These are phyloP conservation scores for Geranium brycei DNA, from an alignment of 345 rosid species.

Conservation along the genomic window DNA sequence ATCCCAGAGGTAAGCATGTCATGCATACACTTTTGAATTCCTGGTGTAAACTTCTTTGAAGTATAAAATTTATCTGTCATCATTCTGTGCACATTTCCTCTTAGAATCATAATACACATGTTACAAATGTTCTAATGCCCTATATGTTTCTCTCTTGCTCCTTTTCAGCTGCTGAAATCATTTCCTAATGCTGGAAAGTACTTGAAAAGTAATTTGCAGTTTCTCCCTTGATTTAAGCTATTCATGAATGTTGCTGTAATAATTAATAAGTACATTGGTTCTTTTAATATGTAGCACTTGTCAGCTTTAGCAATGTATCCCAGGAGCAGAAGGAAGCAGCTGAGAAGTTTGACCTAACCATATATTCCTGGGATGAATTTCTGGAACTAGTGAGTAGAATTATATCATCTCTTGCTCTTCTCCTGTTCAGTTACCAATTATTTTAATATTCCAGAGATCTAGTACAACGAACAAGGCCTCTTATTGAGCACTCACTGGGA, in stretches of 20 bases:
- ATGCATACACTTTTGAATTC: background rate
- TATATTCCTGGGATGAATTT: conserved; percentile 79
- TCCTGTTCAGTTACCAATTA: background rate
- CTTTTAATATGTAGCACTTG: conserved; percentile 49
- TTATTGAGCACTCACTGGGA: too few species aligned
- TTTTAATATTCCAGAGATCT: too few species aligned
- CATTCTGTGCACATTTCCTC: background rate
- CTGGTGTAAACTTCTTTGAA: background rate
- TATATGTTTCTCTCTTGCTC: conserved; percentile 6
- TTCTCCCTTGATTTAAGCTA: conserved; percentile 3
- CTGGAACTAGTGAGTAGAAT: conserved; percentile 44
- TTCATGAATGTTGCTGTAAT: background rate
- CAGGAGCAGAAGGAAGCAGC: conserved; percentile 48
- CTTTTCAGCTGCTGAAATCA: conserved; percentile 66
- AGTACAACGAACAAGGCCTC: too few species aligned
- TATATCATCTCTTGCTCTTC: conserved; percentile 4
- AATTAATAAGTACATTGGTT: conserved; percentile 4
- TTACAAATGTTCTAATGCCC: conserved; percentile 2
- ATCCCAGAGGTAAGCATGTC: conserved; percentile 53
- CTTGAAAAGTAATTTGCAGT: conserved; percentile 55
- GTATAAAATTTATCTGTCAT: background rate
- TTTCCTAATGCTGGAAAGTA: conserved; percentile 49
- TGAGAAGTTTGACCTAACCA: conserved; percentile 41
- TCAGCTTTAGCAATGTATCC: conserved; percentile 82
- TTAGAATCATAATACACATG: background rate